These are phyloP conservation scores for Cordyceps militaris DNA, from an alignment of 2,329 filamentous ascomycete species.

Conservation along the genomic window DNA sequence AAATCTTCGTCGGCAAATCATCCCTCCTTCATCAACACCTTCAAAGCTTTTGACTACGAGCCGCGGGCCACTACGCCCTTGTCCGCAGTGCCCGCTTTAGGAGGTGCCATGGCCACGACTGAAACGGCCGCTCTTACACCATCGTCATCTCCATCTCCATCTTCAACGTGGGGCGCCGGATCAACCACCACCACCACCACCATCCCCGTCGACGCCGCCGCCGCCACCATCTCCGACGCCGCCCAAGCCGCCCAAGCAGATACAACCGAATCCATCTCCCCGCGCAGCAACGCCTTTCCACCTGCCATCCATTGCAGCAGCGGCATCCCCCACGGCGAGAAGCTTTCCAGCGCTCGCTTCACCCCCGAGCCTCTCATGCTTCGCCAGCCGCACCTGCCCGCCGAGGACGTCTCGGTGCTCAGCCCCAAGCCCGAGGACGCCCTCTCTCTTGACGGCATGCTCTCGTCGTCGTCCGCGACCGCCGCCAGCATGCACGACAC, in stretches of 20 bases:
- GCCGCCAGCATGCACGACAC: conserved; percentile 29
- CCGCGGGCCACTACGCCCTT: conserved; percentile 15
- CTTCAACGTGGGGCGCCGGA: conserved; percentile 3
- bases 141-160: conserved; percentile 3
- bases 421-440: conserved; percentile 39
- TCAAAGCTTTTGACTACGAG: conserved; percentile 17
- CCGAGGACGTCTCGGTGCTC: conserved; percentile 41
- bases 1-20: conserved; percentile 13
- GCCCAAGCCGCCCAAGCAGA: no score
- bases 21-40: conserved; percentile 18
- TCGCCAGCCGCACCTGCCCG: neutral
- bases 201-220: neutral
- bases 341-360: neutral
- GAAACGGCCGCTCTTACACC: conserved; percentile 4
- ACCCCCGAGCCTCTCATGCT: conserved; percentile 4
- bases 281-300: neutral
- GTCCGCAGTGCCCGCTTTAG: conserved; percentile 21
- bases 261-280: neutral
- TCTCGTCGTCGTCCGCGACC: conserved; percentile 34
- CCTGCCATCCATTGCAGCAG: conserved; percentile 53
- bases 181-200: conserved; percentile 13
- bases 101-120: conserved; percentile 15
- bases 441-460: conserved; percentile 54
- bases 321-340: conserved; percentile 50
- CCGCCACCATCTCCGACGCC: conserved; percentile 10